Conservation (phyloP, 2,329 filamentous ascomycete genomes). For the Rhytidhysteron rufulum region DNA sequence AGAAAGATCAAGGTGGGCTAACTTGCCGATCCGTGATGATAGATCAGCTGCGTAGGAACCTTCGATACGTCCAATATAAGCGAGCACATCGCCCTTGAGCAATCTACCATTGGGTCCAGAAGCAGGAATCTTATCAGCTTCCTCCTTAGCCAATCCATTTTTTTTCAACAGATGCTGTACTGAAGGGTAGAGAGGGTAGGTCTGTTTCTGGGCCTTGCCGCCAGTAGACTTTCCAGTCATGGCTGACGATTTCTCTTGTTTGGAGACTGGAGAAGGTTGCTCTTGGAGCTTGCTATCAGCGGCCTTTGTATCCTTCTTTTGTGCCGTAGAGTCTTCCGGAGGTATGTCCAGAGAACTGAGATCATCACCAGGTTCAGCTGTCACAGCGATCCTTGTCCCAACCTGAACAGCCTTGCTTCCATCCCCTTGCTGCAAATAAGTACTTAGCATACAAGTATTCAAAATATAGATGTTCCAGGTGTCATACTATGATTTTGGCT, state of each 20-base stretch:
- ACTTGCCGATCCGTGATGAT: conserved; percentile 67
- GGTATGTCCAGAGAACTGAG: conserved; percentile 70
- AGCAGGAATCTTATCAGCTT: conserved; percentile 76
- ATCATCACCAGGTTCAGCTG: conserved; percentile 80
- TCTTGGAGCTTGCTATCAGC: conserved; percentile 18
- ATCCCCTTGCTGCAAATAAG: conserved; percentile 51
- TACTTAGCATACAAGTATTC: conserved; percentile 8
- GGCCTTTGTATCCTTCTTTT: conserved; percentile 31
- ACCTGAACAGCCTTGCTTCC: conserved; percentile 75
- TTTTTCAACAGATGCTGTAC: conserved; percentile 77
- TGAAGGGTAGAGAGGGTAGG: conserved; percentile 74
- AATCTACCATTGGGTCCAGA: conserved; percentile 85
- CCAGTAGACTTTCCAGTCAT: conserved; percentile 24
- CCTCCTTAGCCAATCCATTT: conserved; percentile 71
- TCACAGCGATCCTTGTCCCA: conserved; percentile 74
- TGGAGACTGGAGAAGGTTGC: conserved; percentile 21
- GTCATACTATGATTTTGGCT: conserved; percentile 68
- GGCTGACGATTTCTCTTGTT: conserved; percentile 32
- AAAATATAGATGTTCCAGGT: not conserved
- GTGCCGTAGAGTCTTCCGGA: conserved; percentile 54
- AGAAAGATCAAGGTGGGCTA: conserved; percentile 83
- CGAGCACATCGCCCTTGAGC: conserved; percentile 92
- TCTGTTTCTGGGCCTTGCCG: conserved; percentile 59
- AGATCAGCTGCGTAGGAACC: conserved; percentile 67
- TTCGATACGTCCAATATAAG: conserved; percentile 76